phyloP scores from a whole-genome alignment of 1,139 yeast genomes.

The Schwanniomyces etchellsii region DNA sequence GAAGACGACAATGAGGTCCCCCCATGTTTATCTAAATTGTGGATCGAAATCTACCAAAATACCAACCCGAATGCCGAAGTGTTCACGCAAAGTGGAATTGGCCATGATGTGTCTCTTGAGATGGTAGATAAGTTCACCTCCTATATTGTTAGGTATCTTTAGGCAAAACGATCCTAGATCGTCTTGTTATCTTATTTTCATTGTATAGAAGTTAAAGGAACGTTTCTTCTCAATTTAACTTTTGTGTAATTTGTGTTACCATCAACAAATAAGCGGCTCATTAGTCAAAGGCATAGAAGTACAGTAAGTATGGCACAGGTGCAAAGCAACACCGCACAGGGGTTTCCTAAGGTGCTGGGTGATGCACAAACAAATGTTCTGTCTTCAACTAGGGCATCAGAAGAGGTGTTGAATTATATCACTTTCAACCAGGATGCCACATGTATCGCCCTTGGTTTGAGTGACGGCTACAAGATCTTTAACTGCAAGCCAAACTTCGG shows the following conservation, averaged over 20 bases:
- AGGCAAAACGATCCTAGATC: constrained; percentile 2
- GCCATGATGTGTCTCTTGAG: constrained; percentile 30
- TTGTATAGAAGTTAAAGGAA: no score
- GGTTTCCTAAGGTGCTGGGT: no score
- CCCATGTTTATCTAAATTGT: constrained; percentile 23
- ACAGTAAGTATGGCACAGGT: no score
- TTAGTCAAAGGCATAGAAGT: no score
- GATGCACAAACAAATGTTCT: no score
- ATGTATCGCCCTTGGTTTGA: constrained; percentile 79
- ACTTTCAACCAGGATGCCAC: constrained; percentile 89
- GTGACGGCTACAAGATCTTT: constrained; percentile 74
- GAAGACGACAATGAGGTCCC: constrained; percentile 35
- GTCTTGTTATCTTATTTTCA: no score
- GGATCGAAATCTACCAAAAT: constrained; percentile 28
- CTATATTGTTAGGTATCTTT: constrained; percentile 23
- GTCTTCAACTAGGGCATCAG: constrained; percentile 5
- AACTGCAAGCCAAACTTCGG: constrained; percentile 84
- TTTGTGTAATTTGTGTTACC: constrained; percentile 1
- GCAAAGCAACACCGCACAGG: no score
- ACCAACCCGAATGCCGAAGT: constrained; percentile 21
- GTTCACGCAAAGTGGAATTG: constrained; percentile 26
- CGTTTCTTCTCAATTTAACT: no score
- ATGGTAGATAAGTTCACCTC: constrained; percentile 30
- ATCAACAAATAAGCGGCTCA: no score
- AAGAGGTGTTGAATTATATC: constrained; percentile 45